Evolutionary conservation across 2,329 filamentous ascomycete species (phyloP), one percentile per base, ranked within the genome.

Genomic region (Colletotrichum musae): DNA sequence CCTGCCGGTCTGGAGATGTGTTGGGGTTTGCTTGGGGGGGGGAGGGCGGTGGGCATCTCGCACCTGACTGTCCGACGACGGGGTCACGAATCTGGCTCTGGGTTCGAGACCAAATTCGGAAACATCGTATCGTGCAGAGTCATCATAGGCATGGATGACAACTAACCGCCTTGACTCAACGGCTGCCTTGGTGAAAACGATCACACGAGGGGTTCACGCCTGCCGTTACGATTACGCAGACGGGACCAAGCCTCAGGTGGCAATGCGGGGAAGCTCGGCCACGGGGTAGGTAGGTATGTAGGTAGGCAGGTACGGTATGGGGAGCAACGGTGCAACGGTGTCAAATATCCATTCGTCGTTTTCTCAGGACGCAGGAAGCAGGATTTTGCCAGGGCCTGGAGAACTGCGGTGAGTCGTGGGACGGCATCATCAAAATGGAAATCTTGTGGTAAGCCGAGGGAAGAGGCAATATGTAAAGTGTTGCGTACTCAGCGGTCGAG

Each of bases 181-280:
- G 32, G 32, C 32, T 36, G 32, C 32, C 32, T 36, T 36, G 7
- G 32, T 36, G 32, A 36, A 36, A 7, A 36, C 32, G 7, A 36
- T 36, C 32, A 10, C 32, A 36, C 7, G 32, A 36, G 7, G 32
- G 2, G 32, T 36, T 36, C 32, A 36, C 32, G 32, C 9, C 2
- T 36, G 32, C 32, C 32, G 32, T 36, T 15, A 7, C 2, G 13
- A 15, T 43, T 15, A 43, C 16, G 41, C 48, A 7, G 50, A 26
- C 28, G 21, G 32, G 24, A 50, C 16, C 41, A 63, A n/a, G 58
- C 32, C 18, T 45, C 12, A 39, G 28, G 26, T 26, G 50, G 48
- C n/a, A 45, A 64, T 64, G 62, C 47, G 57, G 52, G 64, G 51
- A 62, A 21, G 45, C 43, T 36, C 45, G 54, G 54, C 51, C n/a